Conservation (phyloP, 176 grass and related monocot species). For the Raddia guianensis region DNA sequence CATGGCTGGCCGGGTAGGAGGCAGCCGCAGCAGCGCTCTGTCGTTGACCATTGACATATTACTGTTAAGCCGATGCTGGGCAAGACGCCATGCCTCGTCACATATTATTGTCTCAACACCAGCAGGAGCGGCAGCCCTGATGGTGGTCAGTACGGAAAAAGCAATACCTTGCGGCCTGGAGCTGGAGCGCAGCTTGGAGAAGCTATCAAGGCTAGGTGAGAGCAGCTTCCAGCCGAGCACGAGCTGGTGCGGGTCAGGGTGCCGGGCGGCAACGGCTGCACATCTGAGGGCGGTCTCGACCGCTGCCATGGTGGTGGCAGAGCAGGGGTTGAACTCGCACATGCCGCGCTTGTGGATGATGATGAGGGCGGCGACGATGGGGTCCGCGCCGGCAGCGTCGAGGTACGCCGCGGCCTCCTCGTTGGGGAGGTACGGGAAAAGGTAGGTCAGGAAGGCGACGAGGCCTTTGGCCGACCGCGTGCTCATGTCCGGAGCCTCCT, state of each 20-base stretch:
- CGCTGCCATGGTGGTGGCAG: neutral
- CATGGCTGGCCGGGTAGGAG: neutral
- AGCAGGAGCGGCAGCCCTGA: neutral
- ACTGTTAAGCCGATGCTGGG: neutral
- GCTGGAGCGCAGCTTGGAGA: neutral
- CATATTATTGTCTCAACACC: neutral
- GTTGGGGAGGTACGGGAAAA: slow-evolving; percentile 31
- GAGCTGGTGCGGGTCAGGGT: neutral
- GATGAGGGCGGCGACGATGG: neutral
- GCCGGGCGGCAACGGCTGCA: neutral
- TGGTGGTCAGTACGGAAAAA: neutral
- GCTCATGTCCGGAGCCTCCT: no score
- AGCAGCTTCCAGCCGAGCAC: neutral
- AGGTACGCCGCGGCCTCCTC: neutral
- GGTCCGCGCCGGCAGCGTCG: neutral
- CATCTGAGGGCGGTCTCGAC: slow-evolving; percentile 18
- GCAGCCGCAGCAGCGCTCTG: neutral
- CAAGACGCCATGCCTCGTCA: neutral
- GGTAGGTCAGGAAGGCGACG: neutral
- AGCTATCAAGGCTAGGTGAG: neutral
- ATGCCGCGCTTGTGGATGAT: neutral
- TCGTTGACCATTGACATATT: no score
- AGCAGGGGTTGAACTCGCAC: neutral
- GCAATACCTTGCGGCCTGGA: neutral
- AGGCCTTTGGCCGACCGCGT: slow-evolving; percentile 11